Evolutionary conservation across 2,329 filamentous ascomycete genomes (phyloP), one percentile per base, ranked within the genome.

Genomic region (Neonectria coccinea): DNA sequence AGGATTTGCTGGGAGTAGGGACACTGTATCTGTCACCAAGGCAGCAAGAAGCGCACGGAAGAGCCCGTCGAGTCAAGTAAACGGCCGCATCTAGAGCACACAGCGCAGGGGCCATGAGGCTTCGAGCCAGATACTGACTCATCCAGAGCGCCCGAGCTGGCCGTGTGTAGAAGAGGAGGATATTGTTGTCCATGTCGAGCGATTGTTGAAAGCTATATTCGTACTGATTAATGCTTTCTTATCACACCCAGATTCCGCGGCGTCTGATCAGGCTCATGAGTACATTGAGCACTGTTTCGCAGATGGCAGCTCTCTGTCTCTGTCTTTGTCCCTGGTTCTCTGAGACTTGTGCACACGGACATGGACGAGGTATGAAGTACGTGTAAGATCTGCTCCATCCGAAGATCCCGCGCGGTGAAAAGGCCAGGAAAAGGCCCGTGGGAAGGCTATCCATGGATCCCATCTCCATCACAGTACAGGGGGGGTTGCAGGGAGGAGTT

Each of bases 391-490:
- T 7, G n/a, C 47, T 11, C 29, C 29, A 51, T 51, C 48, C 48
- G 48, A 51, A n/a, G 27, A 51, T 51, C 48, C 27, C 27, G 48
- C 31, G 29, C 48, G 9, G 29, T n/a, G 29, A 33, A 51, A 11
- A 51, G 29, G 48, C n/a, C 48, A 51, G 48, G 29, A 29, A 29
- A 51, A 33, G 48, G 48, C 11, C 48, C 48, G 48, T 51, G 48
- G 48, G 48, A 51, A 51, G 27, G 47, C 25, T 48, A n/a, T 29
- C 45, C 39, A 42, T 18, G 39, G 7, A 4, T 10, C 39, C 39
- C 39, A 18, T 41, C 14, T n/a, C 44, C 44, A 50, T 29, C 27
- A 14, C 29, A 14, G 27, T 9, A 51, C 16, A 22, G 29, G 16
- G 47, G 14, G 44, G 16, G 29, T 51, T 33, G 11, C 45, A 31